These are phyloP conservation scores for Talaromyces marneffei DNA, from an alignment of 2,329 filamentous ascomycete genomes.

Conservation along the genomic window DNA sequence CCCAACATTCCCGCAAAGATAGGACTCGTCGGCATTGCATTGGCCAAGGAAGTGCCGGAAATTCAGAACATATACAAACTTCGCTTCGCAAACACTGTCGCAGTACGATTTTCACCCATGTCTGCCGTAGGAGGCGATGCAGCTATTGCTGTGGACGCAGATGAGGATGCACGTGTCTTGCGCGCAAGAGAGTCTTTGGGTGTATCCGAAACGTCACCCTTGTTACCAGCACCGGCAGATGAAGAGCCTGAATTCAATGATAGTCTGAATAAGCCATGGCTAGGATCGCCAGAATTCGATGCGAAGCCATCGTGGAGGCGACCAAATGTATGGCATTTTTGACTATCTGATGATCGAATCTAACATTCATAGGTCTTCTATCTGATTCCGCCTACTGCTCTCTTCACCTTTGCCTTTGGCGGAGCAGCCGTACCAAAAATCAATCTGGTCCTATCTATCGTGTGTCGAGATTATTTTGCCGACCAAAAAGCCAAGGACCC, in stretches of 20 bases:
- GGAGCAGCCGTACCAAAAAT: constrained; percentile 79
- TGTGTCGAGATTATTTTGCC: constrained; percentile 77
- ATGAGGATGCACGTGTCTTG: constrained; percentile 27
- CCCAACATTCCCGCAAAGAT: neutral
- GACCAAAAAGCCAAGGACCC: constrained; percentile 58
- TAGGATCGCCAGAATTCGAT: constrained; percentile 30
- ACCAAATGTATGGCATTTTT: constrained; percentile 39
- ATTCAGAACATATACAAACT: neutral
- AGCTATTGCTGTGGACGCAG: constrained; percentile 27
- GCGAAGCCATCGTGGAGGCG: constrained; percentile 46
- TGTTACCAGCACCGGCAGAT: constrained; percentile 18
- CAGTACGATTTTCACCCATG: neutral
- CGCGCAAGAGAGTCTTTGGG: constrained; percentile 8
- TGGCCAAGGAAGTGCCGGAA: neutral
- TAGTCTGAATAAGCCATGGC: constrained; percentile 14
- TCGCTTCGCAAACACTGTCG: neutral
- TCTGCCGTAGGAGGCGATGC: constrained; percentile 20
- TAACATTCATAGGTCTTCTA: constrained; percentile 61
- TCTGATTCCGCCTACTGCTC: constrained; percentile 71
- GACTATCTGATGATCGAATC: neutral
- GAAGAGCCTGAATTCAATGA: constrained; percentile 5
- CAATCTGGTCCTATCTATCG: constrained; percentile 75
- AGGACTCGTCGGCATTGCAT: neutral
- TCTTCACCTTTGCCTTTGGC: constrained; percentile 82
- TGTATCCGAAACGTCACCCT: constrained; percentile 24